A percentile compares a stretch with the other conserved stretches of the same genome.
These are phyloP conservation scores for Gigaspora rosea DNA, from an alignment of 192 early-diverging fungal species.

Conservation along the genomic window DNA sequence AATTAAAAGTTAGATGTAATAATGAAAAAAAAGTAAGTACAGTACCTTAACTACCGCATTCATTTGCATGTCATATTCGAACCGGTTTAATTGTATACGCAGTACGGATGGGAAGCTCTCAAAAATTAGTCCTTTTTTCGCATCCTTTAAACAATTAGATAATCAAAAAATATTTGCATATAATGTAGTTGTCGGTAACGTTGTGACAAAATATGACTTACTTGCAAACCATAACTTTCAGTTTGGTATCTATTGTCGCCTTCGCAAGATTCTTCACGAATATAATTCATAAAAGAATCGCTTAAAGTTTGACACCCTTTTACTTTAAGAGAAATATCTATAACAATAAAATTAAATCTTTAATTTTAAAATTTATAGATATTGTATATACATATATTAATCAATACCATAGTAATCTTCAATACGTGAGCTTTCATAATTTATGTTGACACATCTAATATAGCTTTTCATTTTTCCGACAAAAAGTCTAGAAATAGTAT, in stretches of 20 bases:
- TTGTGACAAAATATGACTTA: neutral
- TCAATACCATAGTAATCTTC: constrained; percentile 83
- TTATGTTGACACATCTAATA: constrained; percentile 92
- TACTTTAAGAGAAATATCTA: constrained; percentile 96
- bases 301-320: constrained; percentile 86
- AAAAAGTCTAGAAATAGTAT: constrained; percentile 88
- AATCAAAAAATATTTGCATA: neutral
- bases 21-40: constrained; percentile 37
- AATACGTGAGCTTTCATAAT: constrained; percentile 89
- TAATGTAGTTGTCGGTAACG: neutral
- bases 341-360: neutral
- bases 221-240: constrained; percentile 89
- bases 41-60: constrained; percentile 87
- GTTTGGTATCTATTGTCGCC: constrained; percentile 96
- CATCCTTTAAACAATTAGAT: constrained; percentile 54
- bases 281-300: constrained; percentile 91
- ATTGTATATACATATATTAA: neutral
- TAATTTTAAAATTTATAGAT: neutral
- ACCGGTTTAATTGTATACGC: constrained; percentile 94
- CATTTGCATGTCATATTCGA: constrained; percentile 93
- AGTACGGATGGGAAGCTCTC: constrained; percentile 89
- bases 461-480: constrained; percentile 97
- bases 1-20: neutral
- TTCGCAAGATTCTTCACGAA: constrained; percentile 87
- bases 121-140: constrained; percentile 96